Base-by-base conservation (phyloP, 805 yeast species). In the Crinitomyces ghanaensis region DNA sequence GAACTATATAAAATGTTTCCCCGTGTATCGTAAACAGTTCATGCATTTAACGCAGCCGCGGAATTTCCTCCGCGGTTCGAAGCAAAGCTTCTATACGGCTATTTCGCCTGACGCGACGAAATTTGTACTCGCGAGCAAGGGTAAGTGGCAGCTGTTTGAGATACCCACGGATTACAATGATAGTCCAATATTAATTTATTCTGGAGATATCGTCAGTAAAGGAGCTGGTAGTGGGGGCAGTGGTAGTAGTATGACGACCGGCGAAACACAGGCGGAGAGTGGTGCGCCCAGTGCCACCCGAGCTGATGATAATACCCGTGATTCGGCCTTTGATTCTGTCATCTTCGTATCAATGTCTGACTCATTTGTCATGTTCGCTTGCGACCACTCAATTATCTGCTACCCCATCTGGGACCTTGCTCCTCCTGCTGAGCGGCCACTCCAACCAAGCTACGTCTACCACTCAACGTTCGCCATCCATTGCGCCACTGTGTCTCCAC, bases 1-100 rank as follows among this genome's bases (percentile, higher is more conserved):
- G 35, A 65, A 74, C 34, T 83, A 76, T 52, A 74, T 77, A 4
- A 78, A 75, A 46, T 82, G 88, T 45, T 85, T 83, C 56, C 96
- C 96, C 0, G 71, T 74, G 35, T 81, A 78, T 50, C 65, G 94
- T 38, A 76, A 70, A 40, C 64, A 70, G 31, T 62, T 65, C 31
- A 72, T 72, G 28, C 67, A 66, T 47, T 57, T 62, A 18, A 70
- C 77, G 0, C 76, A 72, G 37, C 55, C 73, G 6, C 65, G 65
- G 31, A 59, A 71, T 35, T 57, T 72, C 20, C 51, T 68, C 31
- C 57, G 68, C 21, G 58, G 63, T 54, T 59, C 72, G 33, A 60
- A 66, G 12, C 41, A 44, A 22, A 30, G 29, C 49, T 62, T 74
- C 42, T 59, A 74, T 55, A 53, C 84, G 34, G 65, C 80, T 38